Evolutionary conservation across 1,139 yeast species (phyloP).

Genomic region (Petasospora fabianii): DNA sequence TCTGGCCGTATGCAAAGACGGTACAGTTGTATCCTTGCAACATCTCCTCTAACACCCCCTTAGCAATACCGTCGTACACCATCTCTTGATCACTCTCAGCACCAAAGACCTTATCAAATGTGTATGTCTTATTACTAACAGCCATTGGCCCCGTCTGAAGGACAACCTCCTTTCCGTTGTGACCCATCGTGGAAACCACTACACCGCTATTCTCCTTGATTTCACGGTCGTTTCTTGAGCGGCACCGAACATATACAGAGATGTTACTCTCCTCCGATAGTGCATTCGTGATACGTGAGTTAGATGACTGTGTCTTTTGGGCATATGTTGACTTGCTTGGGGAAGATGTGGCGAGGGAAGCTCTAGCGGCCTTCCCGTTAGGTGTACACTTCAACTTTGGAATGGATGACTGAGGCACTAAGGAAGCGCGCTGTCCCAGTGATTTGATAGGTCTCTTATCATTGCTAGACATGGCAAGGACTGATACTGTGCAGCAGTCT

Average conservation of each 20-base stretch:
- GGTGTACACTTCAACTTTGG: slow-evolving; percentile 3
- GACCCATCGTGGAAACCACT: slow-evolving; percentile 59
- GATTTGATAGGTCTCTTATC: slow-evolving; percentile 4
- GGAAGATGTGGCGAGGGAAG: slow-evolving; percentile 19
- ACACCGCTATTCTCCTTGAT: slow-evolving; percentile 67
- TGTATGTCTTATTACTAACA: slow-evolving; percentile 41
- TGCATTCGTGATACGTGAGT: slow-evolving; percentile 12
- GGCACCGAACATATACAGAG: slow-evolving; percentile 83
- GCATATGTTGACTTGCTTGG: slow-evolving; percentile 18
- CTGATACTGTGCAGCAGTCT: too few relatives aligned
- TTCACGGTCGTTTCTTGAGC: slow-evolving; percentile 76
- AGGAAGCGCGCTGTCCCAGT: slow-evolving; percentile 7
- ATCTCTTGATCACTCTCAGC: slow-evolving; percentile 62
- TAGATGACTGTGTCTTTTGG: slow-evolving; percentile 22
- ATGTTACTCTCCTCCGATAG: slow-evolving; percentile 42
- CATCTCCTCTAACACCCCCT: slow-evolving; percentile 62
- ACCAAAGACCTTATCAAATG: slow-evolving; percentile 66
- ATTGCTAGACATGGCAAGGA: background rate
- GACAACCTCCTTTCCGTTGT: slow-evolving; percentile 27
- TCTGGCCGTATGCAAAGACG: slow-evolving; percentile 72
- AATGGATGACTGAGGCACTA: slow-evolving; percentile 4
- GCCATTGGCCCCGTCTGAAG: slow-evolving; percentile 27
- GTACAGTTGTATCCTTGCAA: slow-evolving; percentile 70
- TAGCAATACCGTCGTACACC: slow-evolving; percentile 59
- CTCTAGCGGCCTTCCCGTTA: slow-evolving; percentile 14